A percentile compares a stretch with the other conserved stretches of the same genome.
phyloP scores from a whole-genome alignment of 345 rosid genomes.

The Salix dunnii region DNA sequence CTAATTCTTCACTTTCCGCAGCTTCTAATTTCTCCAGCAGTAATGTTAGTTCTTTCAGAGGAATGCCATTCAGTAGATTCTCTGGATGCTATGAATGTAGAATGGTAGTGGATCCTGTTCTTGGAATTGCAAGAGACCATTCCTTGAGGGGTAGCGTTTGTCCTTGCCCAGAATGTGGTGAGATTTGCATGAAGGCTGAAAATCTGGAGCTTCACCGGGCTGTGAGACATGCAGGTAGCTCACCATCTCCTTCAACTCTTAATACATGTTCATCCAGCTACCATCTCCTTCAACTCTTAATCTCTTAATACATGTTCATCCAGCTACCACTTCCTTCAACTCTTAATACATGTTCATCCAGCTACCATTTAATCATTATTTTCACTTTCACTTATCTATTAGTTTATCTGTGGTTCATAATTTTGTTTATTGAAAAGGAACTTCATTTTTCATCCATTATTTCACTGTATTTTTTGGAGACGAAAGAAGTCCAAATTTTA shows the following conservation, averaged over 20 bases:
- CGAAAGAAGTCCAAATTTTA: neutral
- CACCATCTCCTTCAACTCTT: neutral
- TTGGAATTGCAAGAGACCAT: slow-evolving; percentile 51
- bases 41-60: slow-evolving; percentile 37
- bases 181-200: slow-evolving; percentile 62
- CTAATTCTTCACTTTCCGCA: slow-evolving; percentile 41
- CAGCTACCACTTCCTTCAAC: neutral
- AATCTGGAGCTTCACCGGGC: slow-evolving; percentile 68
- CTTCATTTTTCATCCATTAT: neutral
- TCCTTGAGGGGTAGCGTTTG: slow-evolving; percentile 51
- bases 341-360: neutral
- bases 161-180: slow-evolving; percentile 67
- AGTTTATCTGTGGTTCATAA: neutral
- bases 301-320: neutral
- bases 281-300: neutral
- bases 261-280: neutral
- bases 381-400: neutral
- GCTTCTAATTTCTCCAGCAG: slow-evolving; percentile 34
- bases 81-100: slow-evolving; percentile 78
- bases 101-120: slow-evolving; percentile 74
- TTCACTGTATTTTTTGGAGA: neutral
- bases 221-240: slow-evolving; percentile 66
- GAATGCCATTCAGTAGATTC: slow-evolving; percentile 66
- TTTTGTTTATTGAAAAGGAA: neutral
- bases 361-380: neutral